Evolutionary conservation across 1,284 basidiomycete species (phyloP), one percentile per base, ranked within the genome.

Genomic region (Tranzscheliella williamsii): DNA sequence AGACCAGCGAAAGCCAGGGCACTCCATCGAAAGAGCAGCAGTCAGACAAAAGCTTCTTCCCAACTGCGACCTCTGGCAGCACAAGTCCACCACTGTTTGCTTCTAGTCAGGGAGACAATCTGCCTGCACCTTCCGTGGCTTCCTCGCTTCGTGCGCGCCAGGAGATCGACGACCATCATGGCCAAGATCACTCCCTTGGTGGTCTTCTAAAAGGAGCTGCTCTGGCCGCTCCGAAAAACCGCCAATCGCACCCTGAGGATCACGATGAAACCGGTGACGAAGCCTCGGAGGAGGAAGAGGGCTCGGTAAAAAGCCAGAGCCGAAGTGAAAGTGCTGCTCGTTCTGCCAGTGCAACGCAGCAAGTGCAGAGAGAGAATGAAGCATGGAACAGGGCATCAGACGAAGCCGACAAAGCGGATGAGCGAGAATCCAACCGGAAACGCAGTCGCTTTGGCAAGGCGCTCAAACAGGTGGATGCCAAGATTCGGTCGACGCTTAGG

Each of bases 171-270:
- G 21, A 34, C 15, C 38, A 52, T n/a, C 18, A 26, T 5, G 40
- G 38, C 24, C 34, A 38, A 15, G 40, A 44, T 13, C 30, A 30
- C 20, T 40, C 33, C 2, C 38, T 61, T 4, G 46, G 38, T 5
- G 36, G 47, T 7, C 24, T 61, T 6, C 51, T 61, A 32, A 61
- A 54, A 20, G 57, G 46, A 16, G 57, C 57, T 15, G 57, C 57
- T 23, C 43, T 61, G 31, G 43, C 51, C 42, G 33, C 51, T 8
- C 12, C 37, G 20, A 46, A 43, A 18, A 43, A 61, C 26, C 32
- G 49, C 11, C 51, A 61, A 9, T 54, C 57, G 6, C 26, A 29
- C 8, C 22, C 42, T 4, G 23, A 55, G 5, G 46, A 61, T 22
- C 45, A 60, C 8, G 26, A 46, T 17, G 45, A 53, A 15, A 38